Base-by-base conservation (phyloP, 2,329 filamentous ascomycete species). In the Drechslera avenae region DNA sequence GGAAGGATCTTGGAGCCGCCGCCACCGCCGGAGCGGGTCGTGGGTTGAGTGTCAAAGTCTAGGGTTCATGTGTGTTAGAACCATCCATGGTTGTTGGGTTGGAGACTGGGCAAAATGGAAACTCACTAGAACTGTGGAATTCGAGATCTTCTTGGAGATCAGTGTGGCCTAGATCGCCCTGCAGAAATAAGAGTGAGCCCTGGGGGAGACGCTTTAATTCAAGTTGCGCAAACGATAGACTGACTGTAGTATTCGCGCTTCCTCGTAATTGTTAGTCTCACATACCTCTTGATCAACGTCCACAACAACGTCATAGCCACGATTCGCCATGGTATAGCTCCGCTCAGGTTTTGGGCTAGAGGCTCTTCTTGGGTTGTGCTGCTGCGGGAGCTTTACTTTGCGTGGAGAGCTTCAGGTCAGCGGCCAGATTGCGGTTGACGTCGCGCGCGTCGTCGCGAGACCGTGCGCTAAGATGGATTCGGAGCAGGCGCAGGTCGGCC, bases 141-240 rank as follows among this genome's bases (percentile, higher is more conserved):
- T 97, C 94, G 73, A 99, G 91, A 77, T 97, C 94, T 75, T 97
- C 93, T 81, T 97, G 91, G 18, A 99, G 88, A 75, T 99, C 94
- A 50, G 94, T 99, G 78, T 97, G 92, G 68, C 94, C 94, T 72
- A 99, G 86, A 77, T 99, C 94, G 69, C 93, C 93, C 92, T 97
- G 73, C 19, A 13, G 16, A 31, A 21, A 13, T 14, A 13, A 17
- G 10, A 3, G 26, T 46, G 17, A 46, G 43, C 26, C 14, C 19
- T 18, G 5, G 16, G 19, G 21, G 7, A 21, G 18, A 4, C 18
- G 10, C 17, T 23, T n/a, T n/a, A n/a, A 2, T 16, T 33, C 31
- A 35, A 35, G 17, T 36, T 19, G 7, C 3, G 17, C 34, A 36
- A 13, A 2, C 34, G 17, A 17, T 12, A 19, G n/a, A n/a, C n/a